Conservation (phyloP, 2,329 filamentous ascomycete genomes). For the Fusarium redolens region DNA sequence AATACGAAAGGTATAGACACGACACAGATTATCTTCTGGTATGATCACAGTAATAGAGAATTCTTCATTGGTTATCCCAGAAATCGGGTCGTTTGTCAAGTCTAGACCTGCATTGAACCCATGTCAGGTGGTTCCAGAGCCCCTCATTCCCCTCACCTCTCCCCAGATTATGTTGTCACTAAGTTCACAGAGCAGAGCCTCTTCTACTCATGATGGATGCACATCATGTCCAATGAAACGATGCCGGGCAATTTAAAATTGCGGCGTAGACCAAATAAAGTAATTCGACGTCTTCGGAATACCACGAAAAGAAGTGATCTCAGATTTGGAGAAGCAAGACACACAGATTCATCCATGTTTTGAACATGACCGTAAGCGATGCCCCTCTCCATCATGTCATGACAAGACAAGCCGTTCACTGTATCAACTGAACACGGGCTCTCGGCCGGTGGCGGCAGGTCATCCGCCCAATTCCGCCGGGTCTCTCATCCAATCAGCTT, state of each 20-base stretch:
- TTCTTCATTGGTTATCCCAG: slow-evolving; percentile 31
- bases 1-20: background rate
- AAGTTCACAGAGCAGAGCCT: slow-evolving; percentile 32
- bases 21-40: background rate
- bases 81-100: slow-evolving; percentile 1
- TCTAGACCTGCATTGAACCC: slow-evolving; percentile 26
- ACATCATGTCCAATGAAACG: slow-evolving; percentile 2
- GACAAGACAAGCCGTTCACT: background rate
- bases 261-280: slow-evolving; percentile 31
- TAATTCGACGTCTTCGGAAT: background rate
- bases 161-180: slow-evolving; percentile 32
- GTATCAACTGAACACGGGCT: slow-evolving; percentile 1
- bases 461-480: slow-evolving; percentile 23
- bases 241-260: slow-evolving; percentile 13
- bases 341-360: background rate
- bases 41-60: slow-evolving; percentile 28
- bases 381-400: slow-evolving; percentile 29
- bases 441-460: slow-evolving; percentile 33
- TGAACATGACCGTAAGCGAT: slow-evolving; percentile 11
- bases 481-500: slow-evolving; percentile 6
- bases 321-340: slow-evolving; percentile 2
- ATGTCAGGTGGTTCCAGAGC: slow-evolving; percentile 26
- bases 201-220: slow-evolving; percentile 33
- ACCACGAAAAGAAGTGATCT: background rate
- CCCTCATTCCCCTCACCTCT: slow-evolving; percentile 21